Percentiles rank a stretch among this genome's conserved stretches.
Evolutionary conservation across 2,329 filamentous ascomycete species (phyloP).

Genomic region (Alternaria ventricosa): DNA sequence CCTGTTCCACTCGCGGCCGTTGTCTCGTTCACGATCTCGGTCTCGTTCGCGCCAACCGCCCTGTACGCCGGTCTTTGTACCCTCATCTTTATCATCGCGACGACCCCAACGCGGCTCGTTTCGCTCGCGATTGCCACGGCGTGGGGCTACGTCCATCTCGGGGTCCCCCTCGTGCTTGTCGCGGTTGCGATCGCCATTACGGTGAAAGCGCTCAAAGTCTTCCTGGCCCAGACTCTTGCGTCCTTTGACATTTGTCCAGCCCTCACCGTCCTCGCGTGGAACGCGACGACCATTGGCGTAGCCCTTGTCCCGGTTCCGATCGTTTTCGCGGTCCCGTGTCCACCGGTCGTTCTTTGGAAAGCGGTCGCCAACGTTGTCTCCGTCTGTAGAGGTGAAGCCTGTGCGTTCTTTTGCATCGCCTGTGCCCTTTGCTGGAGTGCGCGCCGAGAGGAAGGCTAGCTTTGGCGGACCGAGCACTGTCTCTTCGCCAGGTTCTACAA

Average conservation of each 20-base stretch:
- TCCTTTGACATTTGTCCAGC: constrained; percentile 76
- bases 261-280: constrained; percentile 65
- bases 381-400: constrained; percentile 44
- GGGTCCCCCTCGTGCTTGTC: constrained; percentile 52
- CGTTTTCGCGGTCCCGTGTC: constrained; percentile 52
- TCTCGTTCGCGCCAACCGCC: constrained; percentile 66
- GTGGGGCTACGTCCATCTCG: constrained; percentile 57
- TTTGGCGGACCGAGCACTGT: constrained; percentile 86
- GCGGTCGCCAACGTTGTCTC: constrained; percentile 48
- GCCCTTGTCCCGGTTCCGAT: constrained; percentile 45
- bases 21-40: constrained; percentile 41
- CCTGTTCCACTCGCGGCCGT: constrained; percentile 62
- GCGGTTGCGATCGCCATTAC: constrained; percentile 60
- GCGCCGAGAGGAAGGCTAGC: constrained; percentile 79
- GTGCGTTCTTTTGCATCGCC: constrained; percentile 47
- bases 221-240: constrained; percentile 76
- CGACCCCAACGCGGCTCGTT: constrained; percentile 74
- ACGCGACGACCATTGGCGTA: constrained; percentile 49
- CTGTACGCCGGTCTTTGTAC: constrained; percentile 48
- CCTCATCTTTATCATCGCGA: constrained; percentile 64
- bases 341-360: constrained; percentile 49
- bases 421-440: constrained; percentile 53
- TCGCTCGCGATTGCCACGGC: constrained; percentile 69
- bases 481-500: constrained; percentile 71
- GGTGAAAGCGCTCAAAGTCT: constrained; percentile 72